Percentiles rank a stretch among this genome's conserved stretches.
These are phyloP conservation scores for Botrytis medusae DNA, from an alignment of 2,329 filamentous ascomycete species.

Conservation along the genomic window DNA sequence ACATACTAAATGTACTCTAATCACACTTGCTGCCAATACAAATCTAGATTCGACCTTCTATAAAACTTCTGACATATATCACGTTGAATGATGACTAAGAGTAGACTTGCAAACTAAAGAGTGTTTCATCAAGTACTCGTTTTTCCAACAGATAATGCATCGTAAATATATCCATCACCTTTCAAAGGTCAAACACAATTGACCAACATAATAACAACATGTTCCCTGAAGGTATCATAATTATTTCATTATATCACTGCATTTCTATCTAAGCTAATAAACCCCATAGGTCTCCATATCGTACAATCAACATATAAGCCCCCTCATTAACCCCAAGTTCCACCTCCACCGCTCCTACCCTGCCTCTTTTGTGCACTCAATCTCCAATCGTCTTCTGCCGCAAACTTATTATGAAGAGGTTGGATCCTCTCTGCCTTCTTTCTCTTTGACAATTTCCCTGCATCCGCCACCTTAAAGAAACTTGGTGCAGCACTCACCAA, in stretches of 20 bases:
- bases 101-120: background rate
- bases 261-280: background rate
- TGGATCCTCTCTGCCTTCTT: slow-evolving; percentile 94
- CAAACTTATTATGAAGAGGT: slow-evolving; percentile 90
- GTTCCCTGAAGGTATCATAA: background rate
- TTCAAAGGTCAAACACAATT: background rate
- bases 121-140: background rate
- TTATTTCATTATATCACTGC: slow-evolving; percentile 1
- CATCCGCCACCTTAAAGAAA: slow-evolving; percentile 96
- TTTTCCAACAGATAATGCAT: background rate
- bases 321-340: slow-evolving; percentile 75
- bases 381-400: slow-evolving; percentile 92
- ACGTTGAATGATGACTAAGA: background rate
- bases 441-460: slow-evolving; percentile 73
- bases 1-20: too few species aligned
- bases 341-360: slow-evolving; percentile 81
- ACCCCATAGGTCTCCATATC: background rate
- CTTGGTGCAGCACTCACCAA: slow-evolving; percentile 96
- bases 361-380: slow-evolving; percentile 83
- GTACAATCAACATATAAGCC: background rate
- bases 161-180: background rate
- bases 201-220: too few species aligned
- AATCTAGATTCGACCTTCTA: too few species aligned
- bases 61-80: background rate
- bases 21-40: too few species aligned